Base-by-base conservation (phyloP, 192 early-diverging fungal genomes). In the Rhizophagus clarus region DNA sequence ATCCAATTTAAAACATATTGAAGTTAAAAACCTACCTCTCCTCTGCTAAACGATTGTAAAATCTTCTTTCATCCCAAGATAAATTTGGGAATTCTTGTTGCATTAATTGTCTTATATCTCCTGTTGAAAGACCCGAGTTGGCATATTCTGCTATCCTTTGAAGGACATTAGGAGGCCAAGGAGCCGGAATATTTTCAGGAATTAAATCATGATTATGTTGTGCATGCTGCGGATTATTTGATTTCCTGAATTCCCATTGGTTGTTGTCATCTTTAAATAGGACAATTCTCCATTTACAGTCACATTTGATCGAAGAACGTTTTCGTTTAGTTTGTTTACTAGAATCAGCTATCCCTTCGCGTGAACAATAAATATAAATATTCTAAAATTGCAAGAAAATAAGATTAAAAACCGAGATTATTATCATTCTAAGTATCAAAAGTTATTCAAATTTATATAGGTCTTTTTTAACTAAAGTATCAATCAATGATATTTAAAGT, bases 211-310 rank as follows among this genome's bases (percentile, higher is more conserved):
- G 89, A 79, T 90, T 90, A 42, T 90, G 89, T 76, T 83, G 82
- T 80, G 82, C 86, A 20, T 87, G 85, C 31, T 85, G 83, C 42
- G 89, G 83, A 78, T 89, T 90, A 75, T 86, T 82, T 29, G 89
- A 88, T 82, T 90, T 89, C 34, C 88, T 80, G 71, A 90, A 90
- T 69, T 88, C 84, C 89, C 89, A 90, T 56, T 77, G 82, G 69
- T 81, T 85, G 15, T 56, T 56, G 15, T 42, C 66, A 49, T 80
- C 74, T 61, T 89, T 85, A 80, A 85, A 89, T 22, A 90, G 72
- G 4, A 88, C 87, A 24, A 90, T 85, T 45, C 89, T 83, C 89
- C 89, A 90, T 74, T 87, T 85, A 79, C 89, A 90, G 74, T 89
- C 89, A 70, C 89, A 90, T 47, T 88, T 84, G 82, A 86, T 84